Evolutionary conservation across 2,329 filamentous ascomycete genomes (phyloP), one percentile per base, ranked within the genome.

Genomic region (Diaporthe amygdali): DNA sequence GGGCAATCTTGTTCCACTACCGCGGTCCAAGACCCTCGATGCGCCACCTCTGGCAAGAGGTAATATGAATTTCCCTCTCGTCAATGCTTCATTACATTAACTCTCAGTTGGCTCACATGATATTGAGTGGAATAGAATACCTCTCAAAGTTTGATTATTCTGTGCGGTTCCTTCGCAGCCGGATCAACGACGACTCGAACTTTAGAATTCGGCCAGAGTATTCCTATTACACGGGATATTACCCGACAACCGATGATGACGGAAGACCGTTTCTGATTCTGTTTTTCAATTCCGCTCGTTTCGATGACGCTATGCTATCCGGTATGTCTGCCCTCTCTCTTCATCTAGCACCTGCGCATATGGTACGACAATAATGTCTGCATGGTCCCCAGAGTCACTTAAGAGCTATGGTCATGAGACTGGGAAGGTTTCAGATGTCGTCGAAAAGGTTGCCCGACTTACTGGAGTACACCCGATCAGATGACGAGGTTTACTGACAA

Each of bases 31-130:
- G 10, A 47, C 41, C 10, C 27, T 34, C 5, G 41, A 64, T 34
- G 59, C 59, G 14, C 59, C 59, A 7, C 59, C 41, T 25, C 17
- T 25, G 59, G 59, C 59, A 10, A 49, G n/a, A 49, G 12, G 59
- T 49, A 17, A 47, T 41, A 37, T 8, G 14, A 12, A 25, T 46
- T 46, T 5, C 6, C 22, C 5, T 9, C n/a, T 25, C 39, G 3
- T n/a, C n/a, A 47, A 4, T 27, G 8, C n/a, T 2, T 12, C 4
- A 46, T 9, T 5, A 15, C 22, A 17, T 15, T 25, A 15, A 22
- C 6, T 20, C 20, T 4, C 12, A 27, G 9, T 17, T 17, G 22
- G 39, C 59, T 37, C 46, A n/a, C 12, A 5, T 10, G 20, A 15
- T 41, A 10, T 27, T 63, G 14, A 46, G 34, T 34, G 2, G 22